Evolutionary conservation across 371 early-diverging fungal species (phyloP).

Genomic region (Dichotomocladium elegans): DNA sequence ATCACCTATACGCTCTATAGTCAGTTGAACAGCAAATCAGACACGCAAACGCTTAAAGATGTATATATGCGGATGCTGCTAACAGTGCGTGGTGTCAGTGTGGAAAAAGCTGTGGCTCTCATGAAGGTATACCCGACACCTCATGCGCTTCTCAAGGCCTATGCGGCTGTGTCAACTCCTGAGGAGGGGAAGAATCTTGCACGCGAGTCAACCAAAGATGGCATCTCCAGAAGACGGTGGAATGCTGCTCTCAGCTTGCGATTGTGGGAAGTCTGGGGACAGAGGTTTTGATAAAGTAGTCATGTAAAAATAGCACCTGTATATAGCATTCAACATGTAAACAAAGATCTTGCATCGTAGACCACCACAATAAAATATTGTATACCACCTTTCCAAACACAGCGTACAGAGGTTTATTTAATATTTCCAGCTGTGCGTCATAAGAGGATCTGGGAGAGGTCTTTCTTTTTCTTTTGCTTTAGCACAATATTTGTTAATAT

Average conservation of each 20-base stretch:
- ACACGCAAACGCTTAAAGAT: slow-evolving; percentile 61
- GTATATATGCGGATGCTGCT: slow-evolving; percentile 78
- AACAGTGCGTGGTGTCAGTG: slow-evolving; percentile 76
- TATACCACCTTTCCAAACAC: too few species aligned
- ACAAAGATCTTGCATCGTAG: too few species aligned
- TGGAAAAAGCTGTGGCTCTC: slow-evolving; percentile 77
- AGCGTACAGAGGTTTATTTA: too few species aligned
- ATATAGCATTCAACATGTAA: too few species aligned
- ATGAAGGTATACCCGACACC: slow-evolving; percentile 72
- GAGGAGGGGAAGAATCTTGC: slow-evolving; percentile 16
- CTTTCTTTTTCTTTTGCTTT: too few species aligned
- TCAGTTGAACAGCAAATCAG: slow-evolving; percentile 67
- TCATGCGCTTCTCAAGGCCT: slow-evolving; percentile 38
- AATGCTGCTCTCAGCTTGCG: slow-evolving; percentile 44
- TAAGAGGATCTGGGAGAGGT: too few species aligned
- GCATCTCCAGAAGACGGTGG: slow-evolving; percentile 49
- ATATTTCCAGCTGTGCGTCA: too few species aligned
- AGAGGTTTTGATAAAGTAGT: too few species aligned
- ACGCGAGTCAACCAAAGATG: slow-evolving; percentile 26
- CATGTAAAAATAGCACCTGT: too few species aligned
- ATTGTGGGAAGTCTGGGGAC: slow-evolving; percentile 60
- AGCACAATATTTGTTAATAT: too few species aligned
- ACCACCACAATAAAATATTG: too few species aligned
- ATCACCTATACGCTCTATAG: slow-evolving; percentile 60
- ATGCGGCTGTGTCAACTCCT: slow-evolving; percentile 9